Conservation (phyloP, 2,329 filamentous ascomycete species). For the Alternaria dauci region DNA sequence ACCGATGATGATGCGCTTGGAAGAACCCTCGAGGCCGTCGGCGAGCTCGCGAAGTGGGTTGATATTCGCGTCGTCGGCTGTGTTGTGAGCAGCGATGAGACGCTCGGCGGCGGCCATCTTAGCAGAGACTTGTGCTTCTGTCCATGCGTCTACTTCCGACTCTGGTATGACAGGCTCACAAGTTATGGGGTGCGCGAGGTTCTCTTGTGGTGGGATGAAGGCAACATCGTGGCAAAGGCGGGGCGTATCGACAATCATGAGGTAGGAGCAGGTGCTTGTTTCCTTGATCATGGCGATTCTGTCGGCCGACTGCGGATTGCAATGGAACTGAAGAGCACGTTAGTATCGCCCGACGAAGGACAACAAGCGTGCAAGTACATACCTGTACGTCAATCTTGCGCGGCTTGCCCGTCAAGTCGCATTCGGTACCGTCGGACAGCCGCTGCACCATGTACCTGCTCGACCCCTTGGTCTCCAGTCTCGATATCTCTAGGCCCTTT, state of each 20-base stretch:
- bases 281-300: constrained; percentile 94
- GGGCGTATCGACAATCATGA: constrained; percentile 92
- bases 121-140: constrained; percentile 42
- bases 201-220: constrained; percentile 82
- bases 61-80: constrained; percentile 29
- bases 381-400: constrained; percentile 84
- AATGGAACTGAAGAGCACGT: constrained; percentile 65
- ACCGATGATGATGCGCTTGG: constrained; percentile 60
- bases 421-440: constrained; percentile 79
- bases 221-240: constrained; percentile 87
- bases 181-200: constrained; percentile 76
- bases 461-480: constrained; percentile 82
- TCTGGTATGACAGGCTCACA: constrained; percentile 75
- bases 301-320: constrained; percentile 77
- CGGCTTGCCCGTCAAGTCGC: constrained; percentile 83
- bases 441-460: constrained; percentile 86
- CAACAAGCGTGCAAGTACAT: constrained; percentile 16
- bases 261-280: constrained; percentile 86
- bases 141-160: constrained; percentile 61
- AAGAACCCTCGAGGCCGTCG: constrained; percentile 39
- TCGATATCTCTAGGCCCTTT: constrained; percentile 57
- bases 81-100: constrained; percentile 31
- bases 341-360: constrained; percentile 16
- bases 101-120: constrained; percentile 37
- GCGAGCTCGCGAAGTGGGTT: constrained; percentile 48